Percentiles rank a stretch among this genome's conserved stretches.
Evolutionary conservation across 1,284 basidiomycete species (phyloP).

Genomic region (Chondrostereum purpureum): DNA sequence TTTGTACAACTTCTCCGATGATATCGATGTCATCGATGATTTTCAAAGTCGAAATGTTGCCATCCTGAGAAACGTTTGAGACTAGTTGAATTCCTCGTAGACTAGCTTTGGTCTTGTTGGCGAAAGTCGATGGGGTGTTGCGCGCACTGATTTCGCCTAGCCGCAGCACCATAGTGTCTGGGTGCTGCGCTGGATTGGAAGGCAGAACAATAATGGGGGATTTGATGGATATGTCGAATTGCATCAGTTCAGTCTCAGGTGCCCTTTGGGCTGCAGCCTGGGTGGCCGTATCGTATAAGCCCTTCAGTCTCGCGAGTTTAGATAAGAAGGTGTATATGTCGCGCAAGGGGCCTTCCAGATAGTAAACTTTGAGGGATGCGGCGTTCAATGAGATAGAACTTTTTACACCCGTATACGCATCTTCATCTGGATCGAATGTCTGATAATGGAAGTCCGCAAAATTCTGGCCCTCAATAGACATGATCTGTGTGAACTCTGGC

Average conservation of each 20-base stretch:
- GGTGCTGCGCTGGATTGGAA: constrained; percentile 54
- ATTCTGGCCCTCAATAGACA: constrained; percentile 94
- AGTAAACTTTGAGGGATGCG: constrained; percentile 90
- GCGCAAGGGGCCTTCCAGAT: constrained; percentile 83
- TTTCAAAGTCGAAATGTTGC: constrained; percentile 54
- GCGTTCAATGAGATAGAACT: constrained; percentile 81
- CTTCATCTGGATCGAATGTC: constrained; percentile 75
- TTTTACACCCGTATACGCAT: constrained; percentile 77
- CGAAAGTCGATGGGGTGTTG: constrained; percentile 67
- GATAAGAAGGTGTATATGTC: constrained; percentile 81
- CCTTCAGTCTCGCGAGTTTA: constrained; percentile 89
- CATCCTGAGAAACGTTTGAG: constrained; percentile 57
- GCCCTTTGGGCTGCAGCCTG: constrained; percentile 90
- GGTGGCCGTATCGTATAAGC: constrained; percentile 92
- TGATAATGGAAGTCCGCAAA: constrained; percentile 95
- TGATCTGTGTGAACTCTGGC: constrained; percentile 78
- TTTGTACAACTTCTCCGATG: constrained; percentile 66
- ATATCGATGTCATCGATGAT: constrained; percentile 93
- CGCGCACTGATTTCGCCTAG: constrained; percentile 87
- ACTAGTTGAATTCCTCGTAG: constrained; percentile 83
- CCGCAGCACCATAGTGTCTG: constrained; percentile 74
- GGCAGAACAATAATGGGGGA: constrained; percentile 94
- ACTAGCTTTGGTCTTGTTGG: constrained; percentile 70
- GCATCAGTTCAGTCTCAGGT: constrained; percentile 84
- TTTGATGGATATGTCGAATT: constrained; percentile 86